Evolutionary conservation across 78 protist species (phyloP).

Genomic region (Pigoraptor vietnamica): DNA sequence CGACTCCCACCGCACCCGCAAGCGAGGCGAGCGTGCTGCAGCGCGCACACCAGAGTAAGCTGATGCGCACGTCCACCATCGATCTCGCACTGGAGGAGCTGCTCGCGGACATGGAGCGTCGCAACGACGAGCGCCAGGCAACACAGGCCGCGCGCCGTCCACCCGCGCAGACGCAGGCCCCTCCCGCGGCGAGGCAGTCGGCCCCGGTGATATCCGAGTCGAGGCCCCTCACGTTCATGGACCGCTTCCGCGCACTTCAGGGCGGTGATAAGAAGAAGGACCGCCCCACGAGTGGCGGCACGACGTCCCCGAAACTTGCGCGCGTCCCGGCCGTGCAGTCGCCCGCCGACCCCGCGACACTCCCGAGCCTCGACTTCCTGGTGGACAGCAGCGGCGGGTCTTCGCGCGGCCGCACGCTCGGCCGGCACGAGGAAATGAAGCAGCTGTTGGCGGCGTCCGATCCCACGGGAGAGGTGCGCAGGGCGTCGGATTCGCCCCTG

Average conservation of each 20-base stretch:
- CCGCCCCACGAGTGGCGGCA: not conserved
- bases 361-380: not conserved
- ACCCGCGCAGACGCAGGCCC: not conserved
- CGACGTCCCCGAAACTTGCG: not conserved
- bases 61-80: not conserved
- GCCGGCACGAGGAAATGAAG: not conserved
- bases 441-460: not conserved
- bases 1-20: too few relatives aligned
- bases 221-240: not conserved
- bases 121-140: not conserved
- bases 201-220: not conserved
- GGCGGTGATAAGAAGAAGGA: not conserved
- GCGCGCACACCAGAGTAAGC: too few relatives aligned
- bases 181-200: not conserved
- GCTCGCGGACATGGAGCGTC: not conserved
- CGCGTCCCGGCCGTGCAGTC: too few relatives aligned
- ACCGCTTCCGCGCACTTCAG: not conserved
- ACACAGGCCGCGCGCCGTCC: too few relatives aligned
- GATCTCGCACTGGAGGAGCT: not conserved
- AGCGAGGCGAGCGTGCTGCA: too few relatives aligned
- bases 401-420: not conserved
- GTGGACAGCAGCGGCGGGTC: not conserved
- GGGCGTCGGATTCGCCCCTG: not conserved
- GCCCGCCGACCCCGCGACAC: not conserved
- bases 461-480: not conserved